Conservation (phyloP, 208 protist genomes). For the Strigomonas culicis region DNA sequence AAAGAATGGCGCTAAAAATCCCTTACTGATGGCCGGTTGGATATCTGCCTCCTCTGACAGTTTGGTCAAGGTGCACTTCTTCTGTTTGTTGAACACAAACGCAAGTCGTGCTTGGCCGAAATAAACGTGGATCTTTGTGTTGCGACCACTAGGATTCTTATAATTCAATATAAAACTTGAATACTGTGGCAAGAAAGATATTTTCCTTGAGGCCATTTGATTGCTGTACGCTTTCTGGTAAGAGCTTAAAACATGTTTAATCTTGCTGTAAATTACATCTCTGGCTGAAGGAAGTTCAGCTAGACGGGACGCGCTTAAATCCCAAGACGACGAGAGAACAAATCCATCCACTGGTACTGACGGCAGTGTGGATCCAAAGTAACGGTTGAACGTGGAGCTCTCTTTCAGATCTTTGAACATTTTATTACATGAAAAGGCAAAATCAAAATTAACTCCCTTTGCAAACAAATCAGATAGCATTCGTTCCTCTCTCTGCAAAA, state of each 20-base stretch:
- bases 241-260: neutral
- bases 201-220: neutral
- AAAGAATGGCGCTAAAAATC: no score
- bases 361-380: no score
- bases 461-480: constrained; percentile 38
- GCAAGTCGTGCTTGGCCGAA: neutral
- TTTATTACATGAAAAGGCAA: constrained; percentile 31
- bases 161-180: constrained; percentile 10
- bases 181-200: constrained; percentile 12
- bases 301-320: no score
- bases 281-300: no score
- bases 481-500: constrained; percentile 20
- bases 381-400: no score
- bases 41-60: neutral
- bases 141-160: constrained; percentile 5
- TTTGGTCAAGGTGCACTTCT: neutral
- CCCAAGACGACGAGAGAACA: no score
- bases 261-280: no score
- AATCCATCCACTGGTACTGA: no score
- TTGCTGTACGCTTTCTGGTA: neutral
- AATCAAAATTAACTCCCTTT: constrained; percentile 40
- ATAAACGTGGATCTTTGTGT: constrained; percentile 4
- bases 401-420: constrained; percentile 35
- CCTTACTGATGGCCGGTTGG: neutral
- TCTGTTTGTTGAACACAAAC: constrained; percentile 13